Conservation (phyloP, 2,329 filamentous ascomycete species). For the Colletotrichum camelliae region DNA sequence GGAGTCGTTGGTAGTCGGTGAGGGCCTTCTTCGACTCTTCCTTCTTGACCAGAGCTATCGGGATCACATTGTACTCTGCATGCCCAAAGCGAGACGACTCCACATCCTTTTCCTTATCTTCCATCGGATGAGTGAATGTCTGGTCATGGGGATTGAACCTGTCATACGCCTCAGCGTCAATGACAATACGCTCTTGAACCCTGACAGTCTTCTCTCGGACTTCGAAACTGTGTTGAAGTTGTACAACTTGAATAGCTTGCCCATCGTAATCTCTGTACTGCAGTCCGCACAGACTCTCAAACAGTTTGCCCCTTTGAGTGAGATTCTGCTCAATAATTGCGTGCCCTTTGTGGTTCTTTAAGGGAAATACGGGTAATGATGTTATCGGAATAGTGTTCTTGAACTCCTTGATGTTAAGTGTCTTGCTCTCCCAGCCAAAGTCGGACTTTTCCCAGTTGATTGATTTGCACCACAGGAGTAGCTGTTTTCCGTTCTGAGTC, state of each 20-base stretch:
- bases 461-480: not conserved
- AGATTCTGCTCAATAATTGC: not conserved
- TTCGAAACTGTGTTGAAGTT: not conserved
- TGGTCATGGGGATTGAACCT: not conserved
- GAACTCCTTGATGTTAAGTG: not conserved
- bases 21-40: not conserved
- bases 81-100: not conserved
- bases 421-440: not conserved
- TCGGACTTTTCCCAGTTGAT: not conserved
- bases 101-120: constrained; percentile 25
- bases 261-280: not conserved
- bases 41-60: not conserved
- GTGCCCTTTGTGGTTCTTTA: not conserved
- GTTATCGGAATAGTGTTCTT: not conserved
- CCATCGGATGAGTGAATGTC: constrained; percentile 27
- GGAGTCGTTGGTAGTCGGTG: constrained; percentile 34
- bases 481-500: not conserved
- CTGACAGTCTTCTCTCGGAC: not conserved
- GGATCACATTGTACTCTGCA: not conserved
- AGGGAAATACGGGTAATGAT: not conserved
- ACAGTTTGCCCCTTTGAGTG: not conserved
- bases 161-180: constrained; percentile 19
- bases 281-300: not conserved
- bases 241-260: not conserved
- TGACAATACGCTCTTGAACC: not conserved